Percentiles rank a stretch among this genome's conserved stretches.
Conservation (phyloP, 495 filamentous ascomycete genomes). For the Neurospora sublineolata region DNA sequence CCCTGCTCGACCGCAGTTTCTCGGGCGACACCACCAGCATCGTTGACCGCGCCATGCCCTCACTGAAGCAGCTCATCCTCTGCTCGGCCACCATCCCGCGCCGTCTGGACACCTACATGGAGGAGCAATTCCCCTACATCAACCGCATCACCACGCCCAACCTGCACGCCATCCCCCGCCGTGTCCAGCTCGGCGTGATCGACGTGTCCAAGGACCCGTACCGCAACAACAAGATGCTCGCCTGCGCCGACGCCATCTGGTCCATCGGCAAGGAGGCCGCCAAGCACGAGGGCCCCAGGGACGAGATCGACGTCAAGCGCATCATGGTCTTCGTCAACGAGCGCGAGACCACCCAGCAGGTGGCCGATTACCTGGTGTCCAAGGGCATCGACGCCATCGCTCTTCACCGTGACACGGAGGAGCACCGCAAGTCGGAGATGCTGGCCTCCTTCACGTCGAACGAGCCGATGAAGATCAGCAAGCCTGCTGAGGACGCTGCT, state of each 20-base stretch:
- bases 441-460: constrained; percentile 61
- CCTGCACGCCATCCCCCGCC: constrained; percentile 85
- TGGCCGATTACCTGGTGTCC: constrained; percentile 64
- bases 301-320: constrained; percentile 56
- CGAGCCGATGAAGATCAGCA: constrained; percentile 30
- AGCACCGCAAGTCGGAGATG: constrained; percentile 60
- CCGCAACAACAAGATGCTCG: constrained; percentile 76
- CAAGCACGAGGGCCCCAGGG: constrained; percentile 32
- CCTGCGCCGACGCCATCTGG: constrained; percentile 91
- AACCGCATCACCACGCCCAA: constrained; percentile 82
- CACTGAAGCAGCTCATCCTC: constrained; percentile 77
- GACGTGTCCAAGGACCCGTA: constrained; percentile 85
- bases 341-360: constrained; percentile 71
- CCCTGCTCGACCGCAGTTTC: constrained; percentile 87
- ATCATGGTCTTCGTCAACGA: constrained; percentile 97
- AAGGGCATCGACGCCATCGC: constrained; percentile 84
- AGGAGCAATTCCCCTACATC: constrained; percentile 70
- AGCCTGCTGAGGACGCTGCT: constrained; percentile 7
- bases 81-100: constrained; percentile 94
- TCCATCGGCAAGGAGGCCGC: constrained; percentile 73
- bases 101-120: constrained; percentile 73
- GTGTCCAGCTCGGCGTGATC: constrained; percentile 87
- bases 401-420: constrained; percentile 67
- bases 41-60: constrained; percentile 63
- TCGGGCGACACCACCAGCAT: constrained; percentile 67